These are phyloP conservation scores for Paraconiothyrium brasiliense DNA, from an alignment of 2,329 filamentous ascomycete species.

Conservation along the genomic window DNA sequence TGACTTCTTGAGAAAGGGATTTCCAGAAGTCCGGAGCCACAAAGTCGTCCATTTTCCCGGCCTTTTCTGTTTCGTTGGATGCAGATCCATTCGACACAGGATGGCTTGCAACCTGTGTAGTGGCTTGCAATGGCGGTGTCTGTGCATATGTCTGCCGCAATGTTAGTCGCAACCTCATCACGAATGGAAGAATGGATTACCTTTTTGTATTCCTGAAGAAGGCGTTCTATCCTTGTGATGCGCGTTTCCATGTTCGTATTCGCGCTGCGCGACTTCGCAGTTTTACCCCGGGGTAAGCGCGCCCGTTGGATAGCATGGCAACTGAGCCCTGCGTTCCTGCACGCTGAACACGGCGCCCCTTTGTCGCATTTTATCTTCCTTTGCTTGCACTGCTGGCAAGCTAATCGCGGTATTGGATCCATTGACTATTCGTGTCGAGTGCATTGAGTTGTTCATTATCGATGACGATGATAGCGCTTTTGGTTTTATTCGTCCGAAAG, in stretches of 20 bases:
- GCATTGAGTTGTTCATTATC: not conserved
- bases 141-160: not conserved
- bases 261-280: conserved; percentile 11
- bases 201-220: conserved; percentile 3
- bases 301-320: conserved; percentile 24
- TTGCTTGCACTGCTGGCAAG: conserved; percentile 23
- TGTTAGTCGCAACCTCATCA: not conserved
- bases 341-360: conserved; percentile 22
- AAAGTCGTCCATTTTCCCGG: conserved; percentile 2
- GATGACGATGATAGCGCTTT: not conserved
- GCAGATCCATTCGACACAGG: not conserved
- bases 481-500: not conserved
- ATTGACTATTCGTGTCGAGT: not conserved
- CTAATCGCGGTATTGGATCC: conserved; percentile 17
- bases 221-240: conserved; percentile 8
- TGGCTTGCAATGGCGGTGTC: not conserved
- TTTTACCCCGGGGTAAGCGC: conserved; percentile 23
- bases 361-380: conserved; percentile 26
- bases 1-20: conserved; percentile 19
- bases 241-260: conserved; percentile 3
- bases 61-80: not conserved
- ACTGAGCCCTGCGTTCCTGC: conserved; percentile 13
- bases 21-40: conserved; percentile 24
- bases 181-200: not conserved
- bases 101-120: not conserved